Evolutionary conservation across 2,329 filamentous ascomycete genomes (phyloP).

Genomic region (Aspergillus niger): DNA sequence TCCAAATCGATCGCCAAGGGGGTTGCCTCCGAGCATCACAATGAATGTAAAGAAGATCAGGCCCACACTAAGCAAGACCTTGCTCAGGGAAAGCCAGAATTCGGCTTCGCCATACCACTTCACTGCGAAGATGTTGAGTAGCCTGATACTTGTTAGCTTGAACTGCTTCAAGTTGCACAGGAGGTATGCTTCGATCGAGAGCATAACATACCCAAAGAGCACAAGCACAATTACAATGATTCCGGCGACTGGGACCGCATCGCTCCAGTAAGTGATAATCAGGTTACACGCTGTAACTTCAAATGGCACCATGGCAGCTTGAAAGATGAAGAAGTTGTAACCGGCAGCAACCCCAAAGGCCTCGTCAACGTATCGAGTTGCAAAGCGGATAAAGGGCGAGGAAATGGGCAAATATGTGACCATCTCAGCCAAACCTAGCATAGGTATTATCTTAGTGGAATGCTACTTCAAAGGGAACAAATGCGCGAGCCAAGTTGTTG

Average conservation of each 20-base stretch:
- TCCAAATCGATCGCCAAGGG: slow-evolving; percentile 68
- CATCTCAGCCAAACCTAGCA: slow-evolving; percentile 52
- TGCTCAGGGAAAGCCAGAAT: slow-evolving; percentile 72
- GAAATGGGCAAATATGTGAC: slow-evolving; percentile 52
- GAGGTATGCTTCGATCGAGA: neutral
- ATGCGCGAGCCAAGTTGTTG: neutral
- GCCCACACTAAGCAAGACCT: slow-evolving; percentile 70
- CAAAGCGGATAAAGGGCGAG: slow-evolving; percentile 50
- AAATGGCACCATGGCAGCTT: slow-evolving; percentile 54
- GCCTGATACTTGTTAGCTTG: slow-evolving; percentile 14
- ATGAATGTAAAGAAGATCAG: slow-evolving; percentile 78
- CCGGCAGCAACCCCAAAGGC: slow-evolving; percentile 51
- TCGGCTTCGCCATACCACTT: slow-evolving; percentile 76
- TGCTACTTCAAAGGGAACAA: slow-evolving; percentile 10
- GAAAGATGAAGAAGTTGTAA: slow-evolving; percentile 56
- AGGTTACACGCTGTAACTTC: slow-evolving; percentile 55
- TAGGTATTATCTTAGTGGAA: slow-evolving; percentile 24
- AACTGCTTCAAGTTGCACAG: neutral
- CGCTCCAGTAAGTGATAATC: slow-evolving; percentile 54
- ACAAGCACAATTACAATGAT: slow-evolving; percentile 51
- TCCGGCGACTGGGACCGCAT: slow-evolving; percentile 48
- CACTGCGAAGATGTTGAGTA: slow-evolving; percentile 70
- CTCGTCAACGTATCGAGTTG: slow-evolving; percentile 51
- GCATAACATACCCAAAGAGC: slow-evolving; percentile 43
- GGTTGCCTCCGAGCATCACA: slow-evolving; percentile 81